These are phyloP conservation scores for Saksenaea vasiformis DNA, from an alignment of 371 early-diverging fungal species.

Conservation along the genomic window DNA sequence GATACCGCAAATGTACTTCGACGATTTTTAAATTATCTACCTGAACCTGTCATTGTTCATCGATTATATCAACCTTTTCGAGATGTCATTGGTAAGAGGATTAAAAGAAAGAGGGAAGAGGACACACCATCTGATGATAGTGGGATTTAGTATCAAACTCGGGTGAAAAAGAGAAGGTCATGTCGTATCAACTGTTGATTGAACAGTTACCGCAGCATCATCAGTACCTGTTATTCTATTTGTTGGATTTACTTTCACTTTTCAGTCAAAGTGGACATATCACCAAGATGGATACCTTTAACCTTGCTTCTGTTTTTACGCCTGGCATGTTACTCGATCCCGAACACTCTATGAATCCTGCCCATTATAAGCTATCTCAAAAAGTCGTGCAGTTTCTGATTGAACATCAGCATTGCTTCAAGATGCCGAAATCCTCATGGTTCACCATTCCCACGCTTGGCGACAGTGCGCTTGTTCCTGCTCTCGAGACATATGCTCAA, in stretches of 20 bases:
- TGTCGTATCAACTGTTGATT: constrained; percentile 54
- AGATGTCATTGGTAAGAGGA: constrained; percentile 49
- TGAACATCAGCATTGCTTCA: constrained; percentile 47
- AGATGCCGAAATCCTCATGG: constrained; percentile 24
- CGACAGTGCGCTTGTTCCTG: background rate
- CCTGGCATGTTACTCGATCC: constrained; percentile 62
- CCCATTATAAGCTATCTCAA: constrained; percentile 60
- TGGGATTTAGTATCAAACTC: constrained; percentile 8
- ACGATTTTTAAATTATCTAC: constrained; percentile 63
- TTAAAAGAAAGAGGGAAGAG: background rate
- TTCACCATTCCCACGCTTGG: background rate
- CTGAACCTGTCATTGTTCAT: constrained; percentile 64
- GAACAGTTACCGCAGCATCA: constrained; percentile 58
- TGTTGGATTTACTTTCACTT: constrained; percentile 58
- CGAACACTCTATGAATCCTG: constrained; percentile 52
- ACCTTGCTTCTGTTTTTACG: constrained; percentile 63
- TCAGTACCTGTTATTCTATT: constrained; percentile 61
- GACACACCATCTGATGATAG: background rate
- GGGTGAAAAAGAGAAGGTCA: constrained; percentile 37
- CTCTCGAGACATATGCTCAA: constrained; percentile 1
- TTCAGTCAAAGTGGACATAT: constrained; percentile 51
- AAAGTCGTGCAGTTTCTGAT: constrained; percentile 60
- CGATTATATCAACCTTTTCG: constrained; percentile 61
- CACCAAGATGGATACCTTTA: constrained; percentile 58
- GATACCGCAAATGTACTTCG: constrained; percentile 65